These are phyloP conservation scores for Gnetum montanum DNA, from an alignment of 75 land plant species.

Conservation along the genomic window DNA sequence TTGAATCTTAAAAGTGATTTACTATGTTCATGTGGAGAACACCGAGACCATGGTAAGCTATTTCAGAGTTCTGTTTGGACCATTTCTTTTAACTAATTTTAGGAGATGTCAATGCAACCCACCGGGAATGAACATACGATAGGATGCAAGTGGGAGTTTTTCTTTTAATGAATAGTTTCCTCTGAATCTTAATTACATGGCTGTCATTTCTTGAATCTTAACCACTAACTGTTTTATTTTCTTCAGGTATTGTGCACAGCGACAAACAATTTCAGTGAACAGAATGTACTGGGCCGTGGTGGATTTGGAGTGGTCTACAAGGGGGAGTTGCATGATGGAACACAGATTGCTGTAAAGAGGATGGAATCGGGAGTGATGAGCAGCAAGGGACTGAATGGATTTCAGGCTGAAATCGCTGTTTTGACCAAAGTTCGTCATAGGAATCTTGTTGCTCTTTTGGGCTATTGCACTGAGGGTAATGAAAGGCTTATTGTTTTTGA, in stretches of 20 bases:
- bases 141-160: too few species aligned
- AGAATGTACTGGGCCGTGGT: slow-evolving; percentile 52
- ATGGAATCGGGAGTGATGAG: slow-evolving; percentile 49
- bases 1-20: too few species aligned
- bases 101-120: too few species aligned
- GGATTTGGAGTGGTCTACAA: slow-evolving; percentile 76
- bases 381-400: slow-evolving; percentile 49
- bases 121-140: too few species aligned
- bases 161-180: too few species aligned
- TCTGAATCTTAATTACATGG: too few species aligned
- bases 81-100: too few species aligned
- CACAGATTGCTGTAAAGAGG: slow-evolving; percentile 72
- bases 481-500: slow-evolving; percentile 73
- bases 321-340: slow-evolving; percentile 65
- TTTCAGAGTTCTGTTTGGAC: too few species aligned
- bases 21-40: too few species aligned
- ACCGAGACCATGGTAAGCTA: too few species aligned
- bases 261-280: slow-evolving; percentile 60
- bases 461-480: slow-evolving; percentile 71
- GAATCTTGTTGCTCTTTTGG: slow-evolving; percentile 52
- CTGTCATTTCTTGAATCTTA: too few species aligned
- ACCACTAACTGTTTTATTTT: too few species aligned
- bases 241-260: slow-evolving; percentile 53
- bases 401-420: slow-evolving; percentile 64
- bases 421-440: slow-evolving; percentile 64